phyloP scores from a whole-genome alignment of 2,329 filamentous ascomycete genomes.

The Pseudocercospora crystallina region DNA sequence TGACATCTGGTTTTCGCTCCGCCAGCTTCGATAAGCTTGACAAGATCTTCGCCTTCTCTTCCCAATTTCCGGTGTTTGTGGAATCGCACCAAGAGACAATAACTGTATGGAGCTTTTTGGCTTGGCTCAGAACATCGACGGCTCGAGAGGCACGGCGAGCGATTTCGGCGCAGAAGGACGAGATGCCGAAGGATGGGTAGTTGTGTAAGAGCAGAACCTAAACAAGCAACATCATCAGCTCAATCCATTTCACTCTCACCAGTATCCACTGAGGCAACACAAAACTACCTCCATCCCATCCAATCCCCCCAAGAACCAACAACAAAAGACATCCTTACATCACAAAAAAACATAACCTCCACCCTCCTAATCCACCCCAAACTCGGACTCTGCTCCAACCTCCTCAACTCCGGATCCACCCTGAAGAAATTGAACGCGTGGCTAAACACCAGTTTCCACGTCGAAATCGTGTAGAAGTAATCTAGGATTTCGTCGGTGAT shows the following conservation, averaged over 20 bases:
- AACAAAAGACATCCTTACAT: slow-evolving; percentile 13
- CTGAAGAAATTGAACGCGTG: slow-evolving; percentile 41
- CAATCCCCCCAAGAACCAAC: no score
- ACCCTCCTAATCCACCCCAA: slow-evolving; percentile 30
- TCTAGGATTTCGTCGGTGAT: slow-evolving; percentile 32
- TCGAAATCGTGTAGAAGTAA: slow-evolving; percentile 34
- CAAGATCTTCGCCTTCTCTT: slow-evolving; percentile 32
- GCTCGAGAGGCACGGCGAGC: slow-evolving; percentile 27
- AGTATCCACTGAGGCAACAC: no score
- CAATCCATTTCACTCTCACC: no score
- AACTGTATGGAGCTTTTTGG: slow-evolving; percentile 25
- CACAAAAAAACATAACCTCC: slow-evolving; percentile 37
- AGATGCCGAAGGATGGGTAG: slow-evolving; percentile 34
- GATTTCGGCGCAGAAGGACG: slow-evolving; percentile 34
- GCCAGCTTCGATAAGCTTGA: slow-evolving; percentile 22
- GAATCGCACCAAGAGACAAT: slow-evolving; percentile 36
- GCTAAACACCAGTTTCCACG: slow-evolving; percentile 35
- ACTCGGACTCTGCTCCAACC: slow-evolving; percentile 24
- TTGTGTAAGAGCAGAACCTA: slow-evolving; percentile 28
- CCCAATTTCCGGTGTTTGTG: slow-evolving; percentile 27
- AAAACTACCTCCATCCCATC: no score
- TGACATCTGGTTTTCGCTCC: slow-evolving; percentile 14
- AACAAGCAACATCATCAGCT: no score
- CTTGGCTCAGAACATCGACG: slow-evolving; percentile 30
- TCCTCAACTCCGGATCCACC: slow-evolving; percentile 33